Evolutionary conservation across 2,329 filamentous ascomycete genomes (phyloP).

Genomic region (Lachnellula subtilissima): DNA sequence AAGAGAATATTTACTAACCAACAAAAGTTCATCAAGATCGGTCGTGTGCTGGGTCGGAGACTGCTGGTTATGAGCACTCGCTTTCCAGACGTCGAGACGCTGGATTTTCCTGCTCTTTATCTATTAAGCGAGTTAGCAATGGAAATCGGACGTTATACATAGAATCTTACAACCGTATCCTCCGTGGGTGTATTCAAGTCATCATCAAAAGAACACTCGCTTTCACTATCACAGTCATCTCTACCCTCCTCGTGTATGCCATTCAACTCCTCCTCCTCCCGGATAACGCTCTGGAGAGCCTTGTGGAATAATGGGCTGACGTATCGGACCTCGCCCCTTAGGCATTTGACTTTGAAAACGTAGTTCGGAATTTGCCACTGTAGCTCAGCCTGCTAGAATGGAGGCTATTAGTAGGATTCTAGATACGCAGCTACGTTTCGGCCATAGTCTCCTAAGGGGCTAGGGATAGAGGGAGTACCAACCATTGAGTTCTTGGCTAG

Average conservation of each 20-base stretch:
- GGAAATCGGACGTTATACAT: too few species aligned
- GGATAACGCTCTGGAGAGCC: constrained; percentile 11
- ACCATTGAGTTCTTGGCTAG: neutral
- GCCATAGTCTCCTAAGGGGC: neutral
- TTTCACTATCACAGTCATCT: constrained; percentile 7
- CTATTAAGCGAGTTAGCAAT: constrained; percentile 8
- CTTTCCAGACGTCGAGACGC: constrained; percentile 13
- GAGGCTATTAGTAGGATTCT: neutral
- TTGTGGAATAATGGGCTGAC: constrained; percentile 3
- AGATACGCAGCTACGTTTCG: neutral
- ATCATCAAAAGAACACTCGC: constrained; percentile 6
- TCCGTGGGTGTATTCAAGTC: neutral
- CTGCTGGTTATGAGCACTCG: neutral
- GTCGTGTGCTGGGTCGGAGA: constrained; percentile 1
- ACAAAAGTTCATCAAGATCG: constrained; percentile 15
- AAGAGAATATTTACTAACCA: constrained; percentile 12
- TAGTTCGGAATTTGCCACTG: constrained; percentile 4
- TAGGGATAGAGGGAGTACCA: neutral
- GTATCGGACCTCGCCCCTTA: neutral
- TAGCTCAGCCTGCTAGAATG: constrained; percentile 3
- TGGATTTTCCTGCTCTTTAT: constrained; percentile 17
- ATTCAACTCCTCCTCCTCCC: constrained; percentile 12
- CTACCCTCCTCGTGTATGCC: constrained; percentile 1
- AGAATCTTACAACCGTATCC: neutral
- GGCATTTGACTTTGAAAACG: constrained; percentile 9